phyloP scores from a whole-genome alignment of 345 rosid genomes.

The Dovyalis caffra region DNA sequence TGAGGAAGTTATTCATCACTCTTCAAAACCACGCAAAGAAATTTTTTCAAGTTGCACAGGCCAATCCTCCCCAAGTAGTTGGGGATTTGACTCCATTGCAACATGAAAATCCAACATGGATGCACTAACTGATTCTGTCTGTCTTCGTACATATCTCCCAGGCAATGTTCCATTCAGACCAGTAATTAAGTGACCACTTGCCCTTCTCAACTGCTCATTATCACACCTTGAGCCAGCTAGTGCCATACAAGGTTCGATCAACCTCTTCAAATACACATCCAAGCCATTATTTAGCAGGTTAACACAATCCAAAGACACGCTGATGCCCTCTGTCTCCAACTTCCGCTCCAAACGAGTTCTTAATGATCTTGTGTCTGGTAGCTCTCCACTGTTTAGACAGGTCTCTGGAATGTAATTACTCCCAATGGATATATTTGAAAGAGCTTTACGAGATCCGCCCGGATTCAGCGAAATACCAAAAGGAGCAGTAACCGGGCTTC shows the following conservation, averaged over 20 bases:
- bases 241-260: constrained; percentile 70
- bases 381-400: constrained; percentile 56
- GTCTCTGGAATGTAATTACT: constrained; percentile 28
- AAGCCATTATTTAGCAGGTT: constrained; percentile 68
- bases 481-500: constrained; percentile 80
- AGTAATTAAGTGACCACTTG: constrained; percentile 17
- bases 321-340: constrained; percentile 61
- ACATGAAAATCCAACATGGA: constrained; percentile 59
- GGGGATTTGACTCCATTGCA: constrained; percentile 65
- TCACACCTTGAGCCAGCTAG: constrained; percentile 52
- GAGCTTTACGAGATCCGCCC: constrained; percentile 44
- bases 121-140: constrained; percentile 28
- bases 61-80: constrained; percentile 72
- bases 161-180: constrained; percentile 23
- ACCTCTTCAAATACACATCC: constrained; percentile 62
- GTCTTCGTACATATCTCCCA: constrained; percentile 23
- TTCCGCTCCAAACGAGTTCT: constrained; percentile 60
- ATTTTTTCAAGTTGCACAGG: constrained; percentile 65
- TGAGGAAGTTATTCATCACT: constrained; percentile 22
- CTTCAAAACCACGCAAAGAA: constrained; percentile 40
- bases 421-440: constrained; percentile 28
- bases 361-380: constrained; percentile 78
- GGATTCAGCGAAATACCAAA: constrained; percentile 61
- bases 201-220: constrained; percentile 20
- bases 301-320: constrained; percentile 53